Percentiles rank a stretch among this genome's conserved stretches.
phyloP scores from a whole-genome alignment of 495 filamentous ascomycete species.

The Astrothelium macrocarpum region DNA sequence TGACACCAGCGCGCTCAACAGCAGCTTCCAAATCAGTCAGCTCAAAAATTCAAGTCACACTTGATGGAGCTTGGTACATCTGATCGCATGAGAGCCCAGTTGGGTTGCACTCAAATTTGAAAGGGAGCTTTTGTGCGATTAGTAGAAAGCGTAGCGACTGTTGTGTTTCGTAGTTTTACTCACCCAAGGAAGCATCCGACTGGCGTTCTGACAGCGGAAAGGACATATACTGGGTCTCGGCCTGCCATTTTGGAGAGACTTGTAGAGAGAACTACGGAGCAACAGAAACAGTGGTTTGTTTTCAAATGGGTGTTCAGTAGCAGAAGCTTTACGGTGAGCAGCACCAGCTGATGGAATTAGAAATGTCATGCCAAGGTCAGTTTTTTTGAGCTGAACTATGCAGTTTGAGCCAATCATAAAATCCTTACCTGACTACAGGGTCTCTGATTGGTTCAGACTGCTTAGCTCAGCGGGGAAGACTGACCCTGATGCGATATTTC shows the following conservation, averaged over 20 bases:
- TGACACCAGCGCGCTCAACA: constrained; percentile 73
- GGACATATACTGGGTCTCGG: constrained; percentile 85
- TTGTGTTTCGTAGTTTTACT: constrained; percentile 18
- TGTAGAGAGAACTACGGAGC: neutral
- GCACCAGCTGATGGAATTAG: too few species aligned
- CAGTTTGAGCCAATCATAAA: too few species aligned
- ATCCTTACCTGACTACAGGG: too few species aligned
- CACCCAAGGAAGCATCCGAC: constrained; percentile 90
- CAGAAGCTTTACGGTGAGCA: too few species aligned
- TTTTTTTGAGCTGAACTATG: too few species aligned
- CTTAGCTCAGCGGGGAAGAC: too few species aligned
- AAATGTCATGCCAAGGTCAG: too few species aligned
- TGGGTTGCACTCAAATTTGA: constrained; percentile 77
- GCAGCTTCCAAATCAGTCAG: constrained; percentile 49
- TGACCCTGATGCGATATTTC: too few species aligned
- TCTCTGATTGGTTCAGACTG: too few species aligned
- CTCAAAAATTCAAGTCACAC: constrained; percentile 7
- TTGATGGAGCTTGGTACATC: constrained; percentile 45
- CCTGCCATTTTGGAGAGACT: neutral
- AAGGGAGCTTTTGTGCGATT: constrained; percentile 51
- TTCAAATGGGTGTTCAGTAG: neutral
- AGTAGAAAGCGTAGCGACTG: neutral
- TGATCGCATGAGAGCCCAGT: constrained; percentile 85
- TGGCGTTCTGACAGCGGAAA: constrained; percentile 81
- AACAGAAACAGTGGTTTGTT: neutral